These are phyloP conservation scores for Lichtheimia ornata DNA, from an alignment of 371 early-diverging fungal genomes.

Conservation along the genomic window DNA sequence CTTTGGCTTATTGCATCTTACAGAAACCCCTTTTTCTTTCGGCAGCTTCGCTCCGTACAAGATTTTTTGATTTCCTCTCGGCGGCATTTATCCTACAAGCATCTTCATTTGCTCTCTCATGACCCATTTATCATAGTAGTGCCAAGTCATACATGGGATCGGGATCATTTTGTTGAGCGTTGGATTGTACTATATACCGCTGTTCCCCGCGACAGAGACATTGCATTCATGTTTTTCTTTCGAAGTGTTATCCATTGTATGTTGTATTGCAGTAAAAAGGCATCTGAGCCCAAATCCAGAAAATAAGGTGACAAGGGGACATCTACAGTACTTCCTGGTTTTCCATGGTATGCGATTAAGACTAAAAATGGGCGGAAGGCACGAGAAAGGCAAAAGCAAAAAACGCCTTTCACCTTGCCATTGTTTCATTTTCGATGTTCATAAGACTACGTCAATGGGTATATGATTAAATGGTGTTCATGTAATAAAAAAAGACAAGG, in stretches of 20 bases:
- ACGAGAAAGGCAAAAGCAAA: slow-evolving; percentile 9
- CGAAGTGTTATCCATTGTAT: no score
- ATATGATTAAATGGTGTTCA: background rate
- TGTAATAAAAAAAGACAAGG: background rate
- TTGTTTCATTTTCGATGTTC: background rate
- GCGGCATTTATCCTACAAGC: no score
- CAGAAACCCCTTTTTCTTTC: no score
- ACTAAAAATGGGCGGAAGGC: slow-evolving; percentile 4
- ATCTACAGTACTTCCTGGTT: slow-evolving; percentile 4
- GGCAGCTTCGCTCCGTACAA: no score
- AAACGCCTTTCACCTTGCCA: background rate
- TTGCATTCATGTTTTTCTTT: background rate
- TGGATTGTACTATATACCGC: background rate
- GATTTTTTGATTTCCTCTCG: no score
- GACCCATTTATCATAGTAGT: no score
- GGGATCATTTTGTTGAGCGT: background rate
- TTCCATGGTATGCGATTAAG: slow-evolving; percentile 9
- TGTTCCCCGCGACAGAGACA: background rate
- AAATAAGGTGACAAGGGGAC: background rate
- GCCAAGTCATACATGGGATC: background rate
- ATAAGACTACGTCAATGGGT: background rate
- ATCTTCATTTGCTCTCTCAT: no score
- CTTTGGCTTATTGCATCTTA: no score
- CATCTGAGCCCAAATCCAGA: background rate
- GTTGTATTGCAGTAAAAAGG: no score